These are phyloP conservation scores for Xylaria acuta DNA, from an alignment of 495 filamentous ascomycete genomes.

Conservation along the genomic window DNA sequence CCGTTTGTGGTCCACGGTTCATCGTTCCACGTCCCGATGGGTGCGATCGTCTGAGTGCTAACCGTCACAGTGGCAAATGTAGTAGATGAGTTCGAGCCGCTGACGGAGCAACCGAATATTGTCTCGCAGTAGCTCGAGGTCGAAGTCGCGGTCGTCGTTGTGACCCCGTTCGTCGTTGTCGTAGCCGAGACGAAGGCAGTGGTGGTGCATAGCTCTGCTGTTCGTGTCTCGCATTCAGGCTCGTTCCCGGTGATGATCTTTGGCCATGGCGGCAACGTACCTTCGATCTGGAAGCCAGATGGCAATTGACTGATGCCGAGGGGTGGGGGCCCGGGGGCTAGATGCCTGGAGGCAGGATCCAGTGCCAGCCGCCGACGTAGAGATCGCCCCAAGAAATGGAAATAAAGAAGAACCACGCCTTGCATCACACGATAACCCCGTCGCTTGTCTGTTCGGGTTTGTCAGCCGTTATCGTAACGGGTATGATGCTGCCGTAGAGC, in stretches of 20 bases:
- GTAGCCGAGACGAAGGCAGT: background rate
- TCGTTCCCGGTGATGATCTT: slow-evolving; percentile 13
- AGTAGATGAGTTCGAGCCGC: background rate
- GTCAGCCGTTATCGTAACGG: background rate
- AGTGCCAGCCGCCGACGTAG: slow-evolving; percentile 24
- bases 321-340: slow-evolving; percentile 29
- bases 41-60: slow-evolving; percentile 7
- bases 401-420: slow-evolving; percentile 31
- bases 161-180: background rate
- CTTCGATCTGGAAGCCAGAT: slow-evolving; percentile 26
- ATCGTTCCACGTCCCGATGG: slow-evolving; percentile 2
- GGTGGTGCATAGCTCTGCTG: background rate
- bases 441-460: slow-evolving; percentile 15
- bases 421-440: slow-evolving; percentile 22
- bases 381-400: slow-evolving; percentile 24
- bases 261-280: slow-evolving; percentile 30
- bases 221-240: slow-evolving; percentile 4
- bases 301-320: slow-evolving; percentile 9
- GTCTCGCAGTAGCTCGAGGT: background rate
- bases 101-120: slow-evolving; percentile 6
- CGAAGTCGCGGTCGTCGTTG: background rate
- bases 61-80: background rate
- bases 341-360: slow-evolving; percentile 30
- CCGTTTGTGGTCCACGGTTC: background rate
- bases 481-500: background rate